A percentile compares a stretch with the other conserved stretches of the same genome.
Evolutionary conservation across 805 yeast genomes (phyloP).

Genomic region (Wickerhamomyces bovis): DNA sequence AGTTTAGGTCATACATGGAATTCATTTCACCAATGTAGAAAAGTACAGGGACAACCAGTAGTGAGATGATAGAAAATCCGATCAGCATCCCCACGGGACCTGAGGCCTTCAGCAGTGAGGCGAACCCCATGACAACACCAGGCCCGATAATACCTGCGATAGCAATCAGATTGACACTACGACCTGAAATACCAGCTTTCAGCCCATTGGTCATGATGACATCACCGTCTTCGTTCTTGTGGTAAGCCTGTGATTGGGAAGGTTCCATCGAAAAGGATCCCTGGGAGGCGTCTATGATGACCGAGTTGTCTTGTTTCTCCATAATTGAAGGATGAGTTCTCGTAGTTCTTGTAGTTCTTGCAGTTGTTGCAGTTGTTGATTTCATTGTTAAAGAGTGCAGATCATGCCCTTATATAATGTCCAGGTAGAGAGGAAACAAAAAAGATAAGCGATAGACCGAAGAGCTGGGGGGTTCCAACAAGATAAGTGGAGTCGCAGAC

Average conservation of each 20-base stretch:
- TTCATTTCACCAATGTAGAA: conserved; percentile 51
- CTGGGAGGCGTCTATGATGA: background rate
- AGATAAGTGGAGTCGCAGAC: background rate
- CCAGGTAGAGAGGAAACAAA: too few relatives aligned
- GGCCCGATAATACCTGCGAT: conserved; percentile 58
- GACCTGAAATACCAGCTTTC: conserved; percentile 41
- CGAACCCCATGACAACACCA: conserved; percentile 50
- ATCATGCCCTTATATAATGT: background rate
- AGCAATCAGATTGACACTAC: conserved; percentile 46
- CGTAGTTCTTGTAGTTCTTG: too few relatives aligned
- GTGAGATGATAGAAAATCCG: conserved; percentile 48
- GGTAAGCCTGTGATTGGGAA: conserved; percentile 8
- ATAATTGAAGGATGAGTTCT: background rate
- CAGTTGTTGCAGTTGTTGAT: background rate
- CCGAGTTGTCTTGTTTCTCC: background rate
- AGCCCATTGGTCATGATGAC: conserved; percentile 29
- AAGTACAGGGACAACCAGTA: conserved; percentile 50
- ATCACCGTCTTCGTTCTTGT: conserved; percentile 20
- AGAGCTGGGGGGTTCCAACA: background rate
- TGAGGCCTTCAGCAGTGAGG: conserved; percentile 41
- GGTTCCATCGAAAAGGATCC: background rate
- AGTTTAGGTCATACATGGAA: conserved; percentile 47
- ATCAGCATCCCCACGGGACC: conserved; percentile 49
- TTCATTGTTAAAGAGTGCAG: background rate
- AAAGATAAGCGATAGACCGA: too few relatives aligned